Evolutionary conservation across 306 rosid species (phyloP), one percentile per base, ranked within the genome.

Genomic region (Urtica urens): DNA sequence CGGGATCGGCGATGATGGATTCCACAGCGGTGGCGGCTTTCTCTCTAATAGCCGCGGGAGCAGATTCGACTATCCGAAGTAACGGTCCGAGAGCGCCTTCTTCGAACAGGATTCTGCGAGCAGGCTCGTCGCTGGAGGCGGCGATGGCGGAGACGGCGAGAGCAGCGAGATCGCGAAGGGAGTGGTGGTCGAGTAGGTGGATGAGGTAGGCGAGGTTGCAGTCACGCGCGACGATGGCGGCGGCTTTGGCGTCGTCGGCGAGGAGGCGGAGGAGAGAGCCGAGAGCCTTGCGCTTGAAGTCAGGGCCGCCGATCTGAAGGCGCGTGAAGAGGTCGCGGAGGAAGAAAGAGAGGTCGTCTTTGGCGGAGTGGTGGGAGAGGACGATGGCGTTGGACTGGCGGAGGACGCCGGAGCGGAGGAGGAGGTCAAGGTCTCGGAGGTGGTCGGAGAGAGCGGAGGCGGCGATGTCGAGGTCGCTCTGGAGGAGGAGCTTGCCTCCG

Each of bases 391-490:
- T 76, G 28, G 78, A 71, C 12, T 67, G 82, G 50, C 53, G 74
- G 63, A 76, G 82, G 26, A 72, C 78, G 14, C 82, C 78, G 23
- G 82, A 76, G 65, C 78, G 57, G 64, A 76, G 78, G 7, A 67
- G 51, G 51, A 76, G 55, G 46, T 76, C 78, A 24, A 76, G 78
- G 72, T 76, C 78, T 17, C 31, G 45, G 58, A 76, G 78, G 18
- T 61, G 78, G 13, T 49, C 50, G 20, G 72, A 17, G 51, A 76
- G 78, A 14, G 82, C 48, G 3, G 75, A 42, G 7, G 72, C 44
- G 9, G 75, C 78, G 75, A 76, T 76, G 52, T 76, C 78, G 47
- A 76, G 65, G 72, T 76, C 82, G 57, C 78, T 76, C 69, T 76
- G 82, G 75, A 76, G 63, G 47, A 37, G 82, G 44, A 76, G 82